Base-by-base conservation (phyloP, 192 early-diverging fungal genomes). In the Entomortierella lignicola region DNA sequence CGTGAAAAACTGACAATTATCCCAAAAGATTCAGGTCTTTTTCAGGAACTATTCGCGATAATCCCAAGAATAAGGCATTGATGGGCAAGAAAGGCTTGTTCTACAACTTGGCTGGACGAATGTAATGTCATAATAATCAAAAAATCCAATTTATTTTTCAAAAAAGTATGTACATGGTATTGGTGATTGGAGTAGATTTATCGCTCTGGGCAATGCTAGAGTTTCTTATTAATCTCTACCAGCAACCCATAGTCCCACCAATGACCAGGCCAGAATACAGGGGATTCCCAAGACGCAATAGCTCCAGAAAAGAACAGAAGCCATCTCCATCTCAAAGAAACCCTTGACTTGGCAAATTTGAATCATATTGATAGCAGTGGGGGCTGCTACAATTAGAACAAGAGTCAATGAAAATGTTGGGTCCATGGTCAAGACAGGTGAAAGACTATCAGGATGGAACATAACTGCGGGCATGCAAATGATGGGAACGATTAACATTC, bases 1-100 rank as follows among this genome's bases (percentile, higher is more conserved):
- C 88, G 87, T 75, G 84, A 77, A 60, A 82, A 77, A 30, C 82
- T 94, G 27, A 87, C 92, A 5, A 90, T 94, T 53, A 93, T 94
- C 55, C 92, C 93, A 18, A 92, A 94, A 70, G 92, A 94, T 29
- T 85, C 91, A 13, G 86, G 88, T 1, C 62, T 94, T 88, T 94
- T 29, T 57, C 83, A n/a, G 93, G 92, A 8, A 85, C 68, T 53
- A 88, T 79, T 53, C 86, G 66, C 66, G 85, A 80, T 29, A 90
- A 90, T 48, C 55, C 89, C n/a, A n/a, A n/a, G n/a, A n/a, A n/a
- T n/a, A n/a, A n/a, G n/a, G n/a, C n/a, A n/a, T n/a, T n/a, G n/a
- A n/a, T n/a, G n/a, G 27, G 48, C 20, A 55, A 56, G 27, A 23
- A 61, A 32, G 29, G 50, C 0, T 11, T 74, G 63, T 74, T 74